phyloP scores from a whole-genome alignment of 441 rosid species.

The Erysimum pusillum region DNA sequence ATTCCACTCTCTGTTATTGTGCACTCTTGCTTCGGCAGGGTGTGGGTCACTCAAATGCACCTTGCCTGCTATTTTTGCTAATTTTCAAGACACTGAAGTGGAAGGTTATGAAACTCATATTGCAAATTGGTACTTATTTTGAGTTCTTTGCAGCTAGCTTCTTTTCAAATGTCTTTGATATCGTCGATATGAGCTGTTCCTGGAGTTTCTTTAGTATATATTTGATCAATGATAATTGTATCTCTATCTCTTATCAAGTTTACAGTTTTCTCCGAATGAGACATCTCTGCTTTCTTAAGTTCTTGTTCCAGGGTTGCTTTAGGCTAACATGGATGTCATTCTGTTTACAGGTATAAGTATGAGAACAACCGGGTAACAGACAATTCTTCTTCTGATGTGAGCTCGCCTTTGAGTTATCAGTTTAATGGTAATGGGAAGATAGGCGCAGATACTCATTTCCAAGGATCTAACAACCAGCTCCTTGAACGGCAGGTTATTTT shows the following conservation, averaged over 20 bases:
- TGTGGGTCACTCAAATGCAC: constrained; percentile 28
- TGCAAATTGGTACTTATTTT: constrained; percentile 15
- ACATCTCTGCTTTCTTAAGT: constrained; percentile 14
- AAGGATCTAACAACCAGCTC: constrained; percentile 91
- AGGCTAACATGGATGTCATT: constrained; percentile 37
- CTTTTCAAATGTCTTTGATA: constrained; percentile 4
- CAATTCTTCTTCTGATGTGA: constrained; percentile 74
- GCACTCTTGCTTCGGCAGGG: constrained; percentile 13
- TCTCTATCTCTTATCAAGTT: neutral
- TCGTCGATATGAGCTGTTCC: neutral
- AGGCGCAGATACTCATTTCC: constrained; percentile 69
- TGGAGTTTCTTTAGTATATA: neutral
- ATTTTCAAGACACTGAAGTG: constrained; percentile 5
- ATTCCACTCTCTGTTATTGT: neutral
- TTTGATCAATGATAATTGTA: constrained; percentile 13
- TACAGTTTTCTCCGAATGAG: constrained; percentile 8
- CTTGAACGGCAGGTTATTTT: constrained; percentile 84
- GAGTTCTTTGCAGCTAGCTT: constrained; percentile 13
- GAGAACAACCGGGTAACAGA: constrained; percentile 90
- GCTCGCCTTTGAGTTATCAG: constrained; percentile 78
- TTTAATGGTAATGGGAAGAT: constrained; percentile 83
- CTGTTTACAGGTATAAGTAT: constrained; percentile 71
- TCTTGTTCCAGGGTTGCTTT: constrained; percentile 21
- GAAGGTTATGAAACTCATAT: constrained; percentile 20
- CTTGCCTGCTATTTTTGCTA: constrained; percentile 29